These are phyloP conservation scores for Arctostaphylos glauca DNA, from an alignment of 148 eudicot genomes.

Conservation along the genomic window DNA sequence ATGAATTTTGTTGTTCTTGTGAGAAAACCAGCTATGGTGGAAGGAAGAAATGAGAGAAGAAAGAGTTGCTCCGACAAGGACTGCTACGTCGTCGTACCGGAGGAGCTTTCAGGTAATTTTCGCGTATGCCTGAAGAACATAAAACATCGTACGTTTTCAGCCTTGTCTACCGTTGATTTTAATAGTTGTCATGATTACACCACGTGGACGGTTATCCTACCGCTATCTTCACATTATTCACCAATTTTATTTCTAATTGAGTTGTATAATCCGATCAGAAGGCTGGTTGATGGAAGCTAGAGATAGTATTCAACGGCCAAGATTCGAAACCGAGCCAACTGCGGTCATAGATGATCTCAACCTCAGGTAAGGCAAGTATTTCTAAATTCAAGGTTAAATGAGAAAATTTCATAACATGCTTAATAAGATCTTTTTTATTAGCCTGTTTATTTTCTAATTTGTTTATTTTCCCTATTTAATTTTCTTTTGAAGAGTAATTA, in stretches of 20 bases:
- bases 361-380: constrained; percentile 43
- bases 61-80: constrained; percentile 60
- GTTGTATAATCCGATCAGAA: constrained; percentile 17
- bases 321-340: constrained; percentile 15
- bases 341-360: constrained; percentile 19
- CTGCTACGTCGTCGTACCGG: constrained; percentile 49
- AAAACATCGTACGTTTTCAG: not conserved
- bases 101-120: constrained; percentile 53
- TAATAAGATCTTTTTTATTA: not conserved
- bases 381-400: not conserved
- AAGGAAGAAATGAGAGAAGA: constrained; percentile 35
- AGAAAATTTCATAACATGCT: not conserved
- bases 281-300: constrained; percentile 45
- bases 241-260: not conserved
- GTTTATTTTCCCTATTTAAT: not conserved
- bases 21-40: constrained; percentile 21
- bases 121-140: not conserved
- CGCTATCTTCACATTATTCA: not conserved
- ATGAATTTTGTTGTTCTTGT: not conserved
- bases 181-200: not conserved
- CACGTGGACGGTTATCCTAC: too few species aligned
- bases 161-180: not conserved
- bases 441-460: not conserved
- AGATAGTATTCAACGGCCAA: constrained; percentile 27
- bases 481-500: too few species aligned